Base-by-base conservation (phyloP, 1,139 yeast species). In the Lodderomyces theae region DNA sequence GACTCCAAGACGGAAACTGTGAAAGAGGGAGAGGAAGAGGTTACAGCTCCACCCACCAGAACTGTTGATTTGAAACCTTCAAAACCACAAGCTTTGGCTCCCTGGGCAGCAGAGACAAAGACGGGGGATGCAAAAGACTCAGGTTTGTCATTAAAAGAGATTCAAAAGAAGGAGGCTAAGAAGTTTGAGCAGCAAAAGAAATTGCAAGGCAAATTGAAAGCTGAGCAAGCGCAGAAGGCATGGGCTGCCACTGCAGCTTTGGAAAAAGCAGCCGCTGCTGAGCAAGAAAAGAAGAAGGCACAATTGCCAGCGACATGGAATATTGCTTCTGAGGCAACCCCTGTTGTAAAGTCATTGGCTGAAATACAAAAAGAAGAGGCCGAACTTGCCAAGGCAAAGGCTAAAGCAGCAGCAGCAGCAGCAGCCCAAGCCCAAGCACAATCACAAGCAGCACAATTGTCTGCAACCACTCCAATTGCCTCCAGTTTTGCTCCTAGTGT, bases 131-230 rank as follows among this genome's bases (percentile, higher is more conserved):
- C 57, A 5, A 49, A 58, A 11, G 63, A 70, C 40, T 81, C 83
- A 32, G 58, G 72, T n/a, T 63, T 81, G 44, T 72, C 87, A 1
- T 66, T 86, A 49, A 77, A 79, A 44, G 87, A 86, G 56, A 82
- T 86, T 47, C 92, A 84, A 58, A 76, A 71, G 47, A 61, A 81
- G 45, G 94, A 85, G 55, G 82, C 82, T 34, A 79, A 75, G 43
- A 79, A 69, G 49, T 53, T 61, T 30, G 66, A 61, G 35, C 69
- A 66, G 45, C 71, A 66, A 49, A 68, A 59, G 47, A 61, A 64
- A 46, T 40, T 58, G 18, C 70, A 68, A 43, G 54, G 58, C 6
- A 67, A 66, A 48, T 40, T 56, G 25, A 64, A 59, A 43, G 47
- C 47, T 30, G 70, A 65, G 44, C 54, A 57, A 12, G 60, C 61